Base-by-base conservation (phyloP, 176 grass and related monocot genomes). In the Zoysia japonica region DNA sequence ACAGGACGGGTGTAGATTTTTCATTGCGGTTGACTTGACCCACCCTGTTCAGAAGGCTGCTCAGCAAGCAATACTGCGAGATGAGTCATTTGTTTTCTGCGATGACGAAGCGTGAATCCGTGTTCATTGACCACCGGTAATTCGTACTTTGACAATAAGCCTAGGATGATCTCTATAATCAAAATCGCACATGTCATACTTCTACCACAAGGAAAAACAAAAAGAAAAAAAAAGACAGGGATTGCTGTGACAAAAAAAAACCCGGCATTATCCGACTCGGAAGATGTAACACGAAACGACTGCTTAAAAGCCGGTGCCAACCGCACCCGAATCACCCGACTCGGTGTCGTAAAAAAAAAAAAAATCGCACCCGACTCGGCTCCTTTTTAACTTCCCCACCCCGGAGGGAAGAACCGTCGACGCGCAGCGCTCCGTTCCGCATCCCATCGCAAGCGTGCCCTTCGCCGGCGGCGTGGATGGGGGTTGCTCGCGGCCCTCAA, bases 221-320 rank as follows among this genome's bases (percentile, higher is more conserved):
- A 28, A 15, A 37, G 1, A 36, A 35, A 76, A 45, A 45, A 61
- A 43, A 48, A 48, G 45, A 52, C 20, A 71, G 4, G 38, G 60
- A 65, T 46, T 65, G 60, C 28, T 50, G 75, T 65, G 28, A 28
- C 28, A 28, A 15, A 76, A 70, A 48, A 65, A 65, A 50, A 75
- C 28, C 54, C 45, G 84, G 64, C 78, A 70, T 68, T 61, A 9
- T 67, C 68, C 2, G 41, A 50, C 37, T 11, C 28, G 28, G 28
- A 28, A 28, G 28, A 28, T 28, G 28, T 28, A 28, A 28, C 28
- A 28, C 28, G 28, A 28, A 28, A 3, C 2, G 38, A 37, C 41
- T 60, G 79, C 67, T 87, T 83, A 72, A 67, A 82, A 64, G 2
- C 70, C 70, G 49, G 84, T 52, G 49, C 65, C 54, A 35, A 82